phyloP scores from a whole-genome alignment of 192 early-diverging fungal species.

The Neocallimastix lanati region DNA sequence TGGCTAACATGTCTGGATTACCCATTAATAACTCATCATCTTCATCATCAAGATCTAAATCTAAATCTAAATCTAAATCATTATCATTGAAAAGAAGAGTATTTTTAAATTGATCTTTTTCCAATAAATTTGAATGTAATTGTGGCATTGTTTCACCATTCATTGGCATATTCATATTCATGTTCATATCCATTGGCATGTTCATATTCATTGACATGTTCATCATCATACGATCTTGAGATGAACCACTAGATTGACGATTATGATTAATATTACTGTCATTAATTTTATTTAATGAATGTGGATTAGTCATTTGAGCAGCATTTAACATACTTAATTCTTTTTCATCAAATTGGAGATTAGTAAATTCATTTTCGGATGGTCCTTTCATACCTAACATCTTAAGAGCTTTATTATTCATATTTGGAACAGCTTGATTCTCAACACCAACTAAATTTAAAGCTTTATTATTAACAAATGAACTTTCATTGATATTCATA shows the following conservation, averaged over 20 bases:
- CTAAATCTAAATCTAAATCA: neutral
- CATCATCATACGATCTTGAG: neutral
- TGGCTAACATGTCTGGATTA: neutral
- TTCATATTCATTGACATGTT: neutral
- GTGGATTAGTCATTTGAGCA: neutral
- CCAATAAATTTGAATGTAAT: neutral
- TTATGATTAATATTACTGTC: too few relatives aligned
- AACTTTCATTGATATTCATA: neutral
- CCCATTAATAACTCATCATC: neutral
- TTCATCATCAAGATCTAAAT: too few relatives aligned
- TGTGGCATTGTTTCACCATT: neutral
- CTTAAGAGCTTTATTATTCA: neutral
- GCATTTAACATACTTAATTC: neutral
- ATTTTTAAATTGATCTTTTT: neutral
- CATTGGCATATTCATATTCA: neutral
- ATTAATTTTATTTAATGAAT: neutral
- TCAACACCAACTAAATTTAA: neutral
- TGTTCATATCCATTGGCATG: neutral
- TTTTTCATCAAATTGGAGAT: neutral
- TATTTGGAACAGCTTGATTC: neutral
- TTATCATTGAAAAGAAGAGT: neutral
- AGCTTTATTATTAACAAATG: neutral
- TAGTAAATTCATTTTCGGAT: neutral
- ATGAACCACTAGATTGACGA: too few relatives aligned
- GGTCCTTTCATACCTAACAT: neutral